Conservation (phyloP, 2,329 filamentous ascomycete genomes). For the Diaporthe amygdali region DNA sequence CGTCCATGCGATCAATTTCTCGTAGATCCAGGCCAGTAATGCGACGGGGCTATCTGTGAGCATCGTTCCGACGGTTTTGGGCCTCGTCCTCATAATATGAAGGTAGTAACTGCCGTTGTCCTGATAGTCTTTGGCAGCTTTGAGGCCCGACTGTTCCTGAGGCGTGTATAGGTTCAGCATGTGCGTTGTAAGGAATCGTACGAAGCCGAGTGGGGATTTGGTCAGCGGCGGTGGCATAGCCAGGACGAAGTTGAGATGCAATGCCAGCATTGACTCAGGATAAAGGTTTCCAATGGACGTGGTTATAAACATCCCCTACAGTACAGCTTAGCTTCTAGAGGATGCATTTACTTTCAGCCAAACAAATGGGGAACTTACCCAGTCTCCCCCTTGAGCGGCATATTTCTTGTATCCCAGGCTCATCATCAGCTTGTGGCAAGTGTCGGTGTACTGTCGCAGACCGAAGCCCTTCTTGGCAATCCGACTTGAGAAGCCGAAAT, state of each 20-base stretch:
- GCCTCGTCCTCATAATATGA: conserved; percentile 46
- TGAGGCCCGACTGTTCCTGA: background rate
- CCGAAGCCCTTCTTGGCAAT: conserved; percentile 38
- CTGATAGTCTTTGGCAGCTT: background rate
- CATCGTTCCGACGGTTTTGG: conserved; percentile 73
- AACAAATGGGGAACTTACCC: conserved; percentile 45
- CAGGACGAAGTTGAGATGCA: background rate
- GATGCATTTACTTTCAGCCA: background rate
- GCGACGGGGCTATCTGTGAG: conserved; percentile 73
- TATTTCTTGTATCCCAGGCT: conserved; percentile 43
- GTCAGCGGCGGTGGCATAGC: conserved; percentile 1
- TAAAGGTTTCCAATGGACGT: background rate
- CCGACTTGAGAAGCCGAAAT: conserved; percentile 45
- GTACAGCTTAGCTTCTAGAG: background rate
- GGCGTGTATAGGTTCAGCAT: background rate
- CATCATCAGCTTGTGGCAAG: conserved; percentile 44
- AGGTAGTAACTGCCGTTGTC: background rate
- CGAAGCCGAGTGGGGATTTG: background rate
- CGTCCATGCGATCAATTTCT: conserved; percentile 80
- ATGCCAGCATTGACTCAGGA: background rate
- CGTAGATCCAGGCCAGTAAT: conserved; percentile 78
- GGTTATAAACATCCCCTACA: background rate
- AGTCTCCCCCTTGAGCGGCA: conserved; percentile 70
- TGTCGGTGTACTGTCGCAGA: conserved; percentile 33
- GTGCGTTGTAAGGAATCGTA: background rate